Percentiles rank a stretch among this genome's conserved stretches.
These are phyloP conservation scores for Yamadazyma trypodendri DNA, from an alignment of 1,139 yeast genomes.

Conservation along the genomic window DNA sequence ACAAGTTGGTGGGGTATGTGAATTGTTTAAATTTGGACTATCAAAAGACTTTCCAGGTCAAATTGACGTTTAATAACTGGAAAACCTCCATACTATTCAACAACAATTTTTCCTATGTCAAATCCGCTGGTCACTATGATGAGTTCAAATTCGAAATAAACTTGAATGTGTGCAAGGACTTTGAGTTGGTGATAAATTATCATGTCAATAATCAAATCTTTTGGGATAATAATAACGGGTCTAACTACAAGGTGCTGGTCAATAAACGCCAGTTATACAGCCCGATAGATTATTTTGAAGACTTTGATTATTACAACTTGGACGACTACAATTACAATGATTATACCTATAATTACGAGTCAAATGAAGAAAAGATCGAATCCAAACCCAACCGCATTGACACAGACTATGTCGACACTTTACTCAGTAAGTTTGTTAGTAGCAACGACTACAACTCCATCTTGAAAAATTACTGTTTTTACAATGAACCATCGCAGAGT, in stretches of 20 bases:
- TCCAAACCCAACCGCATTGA: conserved; percentile 9
- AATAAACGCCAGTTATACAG: conserved; percentile 5
- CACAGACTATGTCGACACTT: conserved; percentile 12
- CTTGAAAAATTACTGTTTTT: conserved; percentile 14
- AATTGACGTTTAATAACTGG: conserved; percentile 42
- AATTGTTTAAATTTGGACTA: conserved; percentile 39
- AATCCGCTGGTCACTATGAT: conserved; percentile 31
- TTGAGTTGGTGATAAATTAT: conserved; percentile 27
- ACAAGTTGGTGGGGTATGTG: conserved; percentile 28
- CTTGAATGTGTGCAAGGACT: conserved; percentile 22
- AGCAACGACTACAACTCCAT: conserved; percentile 13
- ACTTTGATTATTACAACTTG: conserved; percentile 7
- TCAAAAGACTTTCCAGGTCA: conserved; percentile 36
- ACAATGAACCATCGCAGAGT: conserved; percentile 14
- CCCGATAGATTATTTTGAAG: conserved; percentile 5
- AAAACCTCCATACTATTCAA: conserved; percentile 29
- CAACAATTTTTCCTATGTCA: conserved; percentile 23
- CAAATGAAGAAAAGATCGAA: not conserved
- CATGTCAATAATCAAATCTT: conserved; percentile 19
- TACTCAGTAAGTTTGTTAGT: conserved; percentile 9
- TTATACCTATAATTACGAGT: not conserved
- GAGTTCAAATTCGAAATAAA: conserved; percentile 39
- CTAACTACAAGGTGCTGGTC: conserved; percentile 29
- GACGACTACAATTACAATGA: conserved; percentile 5
- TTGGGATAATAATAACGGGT: conserved; percentile 37